These are phyloP conservation scores for Saussurea involucrata DNA, from an alignment of 129 eudicot species.

Conservation along the genomic window DNA sequence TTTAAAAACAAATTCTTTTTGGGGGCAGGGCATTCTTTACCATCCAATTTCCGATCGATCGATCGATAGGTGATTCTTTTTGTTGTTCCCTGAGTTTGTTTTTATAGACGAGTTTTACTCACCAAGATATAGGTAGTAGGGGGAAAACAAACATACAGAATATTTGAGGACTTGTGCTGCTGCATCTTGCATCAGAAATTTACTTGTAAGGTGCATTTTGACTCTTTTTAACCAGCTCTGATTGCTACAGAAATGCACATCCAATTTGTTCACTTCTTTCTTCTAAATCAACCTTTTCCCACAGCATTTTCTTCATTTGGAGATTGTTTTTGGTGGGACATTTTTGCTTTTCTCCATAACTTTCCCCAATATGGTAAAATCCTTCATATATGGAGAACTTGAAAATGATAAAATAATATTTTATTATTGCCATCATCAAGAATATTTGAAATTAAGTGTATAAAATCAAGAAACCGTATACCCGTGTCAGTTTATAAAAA, in stretches of 20 bases:
- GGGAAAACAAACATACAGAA: conserved; percentile 2
- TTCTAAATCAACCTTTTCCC: neutral
- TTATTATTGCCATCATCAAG: too few species aligned
- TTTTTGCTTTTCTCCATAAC: too few species aligned
- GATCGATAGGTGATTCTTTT: conserved; percentile 9
- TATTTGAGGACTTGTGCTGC: conserved; percentile 4
- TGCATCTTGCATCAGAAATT: conserved; percentile 16
- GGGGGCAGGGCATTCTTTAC: neutral
- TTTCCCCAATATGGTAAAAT: too few species aligned
- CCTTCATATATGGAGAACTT: too few species aligned
- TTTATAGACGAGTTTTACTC: conserved; percentile 33
- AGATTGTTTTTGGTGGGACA: too few species aligned
- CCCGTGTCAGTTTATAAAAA: too few species aligned
- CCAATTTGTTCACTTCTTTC: conserved; percentile 12
- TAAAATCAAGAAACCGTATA: too few species aligned
- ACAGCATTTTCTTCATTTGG: neutral
- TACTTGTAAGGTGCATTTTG: conserved; percentile 25
- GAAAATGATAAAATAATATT: too few species aligned
- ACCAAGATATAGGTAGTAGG: conserved; percentile 18
- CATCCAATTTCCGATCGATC: conserved; percentile 26
- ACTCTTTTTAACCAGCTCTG: conserved; percentile 2
- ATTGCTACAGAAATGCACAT: conserved; percentile 19
- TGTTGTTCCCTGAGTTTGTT: conserved; percentile 6
- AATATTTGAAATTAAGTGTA: too few species aligned
- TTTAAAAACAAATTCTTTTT: conserved; percentile 17